Percentiles rank a stretch among this genome's conserved stretches.
These are phyloP conservation scores for Alternaria metachromatica DNA, from an alignment of 2,329 filamentous ascomycete species.

Conservation along the genomic window DNA sequence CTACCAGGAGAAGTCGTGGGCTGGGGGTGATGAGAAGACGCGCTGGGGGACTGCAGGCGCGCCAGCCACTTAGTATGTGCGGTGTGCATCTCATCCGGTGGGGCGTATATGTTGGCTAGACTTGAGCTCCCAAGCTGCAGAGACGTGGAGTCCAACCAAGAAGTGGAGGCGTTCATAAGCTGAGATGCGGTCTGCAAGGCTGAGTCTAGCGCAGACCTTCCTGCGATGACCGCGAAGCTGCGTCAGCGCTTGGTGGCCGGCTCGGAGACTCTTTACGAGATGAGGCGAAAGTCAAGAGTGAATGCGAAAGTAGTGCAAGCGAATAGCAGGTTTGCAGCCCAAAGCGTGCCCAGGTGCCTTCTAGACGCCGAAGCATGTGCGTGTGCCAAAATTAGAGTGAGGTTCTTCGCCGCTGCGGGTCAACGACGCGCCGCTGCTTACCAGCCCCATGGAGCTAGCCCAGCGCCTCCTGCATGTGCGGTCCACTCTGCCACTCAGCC, in stretches of 20 bases:
- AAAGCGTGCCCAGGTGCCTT: not conserved
- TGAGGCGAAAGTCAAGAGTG: not conserved
- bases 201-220: slow-evolving; percentile 21
- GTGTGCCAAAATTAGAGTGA: slow-evolving; percentile 28
- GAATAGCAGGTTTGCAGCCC: not conserved
- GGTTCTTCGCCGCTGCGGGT: slow-evolving; percentile 12
- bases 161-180: slow-evolving; percentile 24
- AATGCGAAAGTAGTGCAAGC: slow-evolving; percentile 1
- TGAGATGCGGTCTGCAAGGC: slow-evolving; percentile 25
- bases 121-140: not conserved
- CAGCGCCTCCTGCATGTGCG: slow-evolving; percentile 10
- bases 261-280: not conserved
- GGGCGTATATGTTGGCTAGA: not conserved
- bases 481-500: slow-evolving; percentile 20
- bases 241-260: slow-evolving; percentile 6
- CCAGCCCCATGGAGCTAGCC: slow-evolving; percentile 15
- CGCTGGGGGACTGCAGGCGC: slow-evolving; percentile 70
- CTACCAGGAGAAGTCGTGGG: slow-evolving; percentile 86
- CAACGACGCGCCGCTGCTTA: slow-evolving; percentile 13
- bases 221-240: slow-evolving; percentile 6
- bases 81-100: slow-evolving; percentile 1
- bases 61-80: slow-evolving; percentile 19
- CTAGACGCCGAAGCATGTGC: slow-evolving; percentile 8
- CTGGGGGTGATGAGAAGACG: slow-evolving; percentile 79
- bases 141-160: slow-evolving; percentile 18